These are phyloP conservation scores for Polygonum aviculare DNA, from an alignment of 148 eudicot species.

Conservation along the genomic window DNA sequence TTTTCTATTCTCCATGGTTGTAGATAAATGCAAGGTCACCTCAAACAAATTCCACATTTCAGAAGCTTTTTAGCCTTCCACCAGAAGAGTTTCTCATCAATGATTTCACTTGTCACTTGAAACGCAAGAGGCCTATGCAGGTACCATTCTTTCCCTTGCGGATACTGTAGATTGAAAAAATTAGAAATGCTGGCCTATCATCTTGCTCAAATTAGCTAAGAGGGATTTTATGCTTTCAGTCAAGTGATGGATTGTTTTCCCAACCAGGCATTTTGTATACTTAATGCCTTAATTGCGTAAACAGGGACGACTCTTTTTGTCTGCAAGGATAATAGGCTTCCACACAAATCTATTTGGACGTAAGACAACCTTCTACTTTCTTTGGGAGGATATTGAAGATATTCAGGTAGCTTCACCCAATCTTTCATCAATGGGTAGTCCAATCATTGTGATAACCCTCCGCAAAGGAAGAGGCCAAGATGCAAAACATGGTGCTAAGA, in stretches of 20 bases:
- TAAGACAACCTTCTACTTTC: conserved; percentile 88
- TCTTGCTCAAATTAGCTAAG: not conserved
- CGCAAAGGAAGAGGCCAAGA: conserved; percentile 80
- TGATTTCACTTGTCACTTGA: conserved; percentile 91
- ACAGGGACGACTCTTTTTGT: conserved; percentile 94
- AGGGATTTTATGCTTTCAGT: not conserved
- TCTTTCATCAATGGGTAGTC: conserved; percentile 95
- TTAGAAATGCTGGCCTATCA: not conserved
- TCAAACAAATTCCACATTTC: conserved; percentile 94
- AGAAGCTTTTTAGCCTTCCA: conserved; percentile 83
- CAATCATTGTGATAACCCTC: conserved; percentile 75
- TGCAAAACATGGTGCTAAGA: conserved; percentile 94
- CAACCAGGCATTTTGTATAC: not conserved
- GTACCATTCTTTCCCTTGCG: conserved; percentile 24
- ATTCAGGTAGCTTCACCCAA: conserved; percentile 78
- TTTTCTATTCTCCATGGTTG: conserved; percentile 13
- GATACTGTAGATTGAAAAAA: not conserved
- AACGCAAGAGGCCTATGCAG: conserved; percentile 94
- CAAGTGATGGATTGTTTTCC: not conserved
- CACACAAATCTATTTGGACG: conserved; percentile 86
- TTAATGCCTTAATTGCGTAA: not conserved
- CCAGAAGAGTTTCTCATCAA: conserved; percentile 94
- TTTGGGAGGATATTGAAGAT: conserved; percentile 96
- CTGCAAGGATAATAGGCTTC: conserved; percentile 89
- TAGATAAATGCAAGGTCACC: conserved; percentile 85